Evolutionary conservation across 225 moss, liverwort and hornwort genomes (phyloP), one percentile per base, ranked within the genome.

Genomic region (Climacium dendroides): DNA sequence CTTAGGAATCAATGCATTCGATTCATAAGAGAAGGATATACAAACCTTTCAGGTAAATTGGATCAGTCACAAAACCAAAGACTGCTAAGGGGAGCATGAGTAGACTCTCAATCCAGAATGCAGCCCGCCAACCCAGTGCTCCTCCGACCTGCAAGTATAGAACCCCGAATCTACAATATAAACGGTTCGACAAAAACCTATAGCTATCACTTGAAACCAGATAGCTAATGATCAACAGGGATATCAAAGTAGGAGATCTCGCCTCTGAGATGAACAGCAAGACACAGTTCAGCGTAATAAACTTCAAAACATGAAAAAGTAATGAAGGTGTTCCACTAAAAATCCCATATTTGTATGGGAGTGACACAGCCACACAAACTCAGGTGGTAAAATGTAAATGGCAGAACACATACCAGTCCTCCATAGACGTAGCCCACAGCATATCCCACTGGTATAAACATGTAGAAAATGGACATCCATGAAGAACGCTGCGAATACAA

Each of bases 351-450:
- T 7, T 26, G 52, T 43, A 80, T 29, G 66, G 37, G 66, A 75
- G 74, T 12, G 37, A 65, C 48, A 82, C 50, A 54, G n/a, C 20
- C 77, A 81, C 83, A 87, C 32, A 72, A 85, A 82, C 52, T 59
- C 52, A 58, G 50, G 85, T 55, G 59, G 82, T 55, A 74, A 87
- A n/a, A 76, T 54, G 78, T 9, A 78, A 77, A 81, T 69, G 48
- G 47, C 12, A 50, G 76, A 50, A 62, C 37, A 85, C 92, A 62
- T 90, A 98, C 95, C 82, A 96, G 47, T 82, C 97, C 98, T 88
- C 97, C 97, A 48, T 95, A 98, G 41, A 98, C 97, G 70, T 98
- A 98, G 70, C 98, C 98, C 30, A 96, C 86, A 26, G 97, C 98
- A 70, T 94, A 87, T 76, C 97, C 98, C 45, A 98, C 98, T 45